Evolutionary conservation across 2,329 filamentous ascomycete species (phyloP).

Genomic region (Microdochium nivale): DNA sequence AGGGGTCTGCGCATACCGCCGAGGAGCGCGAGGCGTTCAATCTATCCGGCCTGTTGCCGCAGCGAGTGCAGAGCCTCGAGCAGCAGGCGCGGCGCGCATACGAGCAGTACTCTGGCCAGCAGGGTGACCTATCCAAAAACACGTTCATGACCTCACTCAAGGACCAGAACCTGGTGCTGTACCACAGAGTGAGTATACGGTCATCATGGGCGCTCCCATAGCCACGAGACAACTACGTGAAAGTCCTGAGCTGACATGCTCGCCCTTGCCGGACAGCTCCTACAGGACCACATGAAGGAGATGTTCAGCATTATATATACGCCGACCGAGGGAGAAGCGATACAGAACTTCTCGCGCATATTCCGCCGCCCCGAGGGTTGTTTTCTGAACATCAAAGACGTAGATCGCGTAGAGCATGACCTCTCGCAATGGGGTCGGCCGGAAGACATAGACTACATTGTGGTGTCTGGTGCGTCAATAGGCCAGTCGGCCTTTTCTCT

Average conservation of each 20-base stretch:
- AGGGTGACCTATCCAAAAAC: slow-evolving; percentile 69
- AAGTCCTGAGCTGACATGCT: not conserved
- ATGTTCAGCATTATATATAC: slow-evolving; percentile 92
- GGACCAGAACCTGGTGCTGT: slow-evolving; percentile 77
- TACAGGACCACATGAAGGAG: slow-evolving; percentile 71
- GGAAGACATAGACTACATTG: slow-evolving; percentile 81
- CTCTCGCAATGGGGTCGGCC: slow-evolving; percentile 59
- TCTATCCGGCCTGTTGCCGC: slow-evolving; percentile 65
- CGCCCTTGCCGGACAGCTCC: slow-evolving; percentile 37
- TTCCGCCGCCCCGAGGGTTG: slow-evolving; percentile 76
- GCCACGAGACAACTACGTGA: not conserved
- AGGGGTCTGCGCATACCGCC: slow-evolving; percentile 68
- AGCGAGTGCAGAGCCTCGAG: slow-evolving; percentile 64
- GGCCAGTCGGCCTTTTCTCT: too few species aligned
- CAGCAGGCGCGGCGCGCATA: slow-evolving; percentile 73
- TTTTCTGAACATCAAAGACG: slow-evolving; percentile 66
- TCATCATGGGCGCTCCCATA: not conserved
- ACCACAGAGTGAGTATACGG: slow-evolving; percentile 51
- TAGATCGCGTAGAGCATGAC: slow-evolving; percentile 55
- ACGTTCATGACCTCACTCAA: slow-evolving; percentile 81
- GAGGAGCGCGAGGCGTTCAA: slow-evolving; percentile 63
- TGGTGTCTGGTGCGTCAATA: slow-evolving; percentile 69
- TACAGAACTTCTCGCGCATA: slow-evolving; percentile 71
- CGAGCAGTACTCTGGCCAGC: slow-evolving; percentile 60
- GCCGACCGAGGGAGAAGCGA: slow-evolving; percentile 82